Evolutionary conservation across 805 yeast species (phyloP).

Genomic region (Candida glaebosa): DNA sequence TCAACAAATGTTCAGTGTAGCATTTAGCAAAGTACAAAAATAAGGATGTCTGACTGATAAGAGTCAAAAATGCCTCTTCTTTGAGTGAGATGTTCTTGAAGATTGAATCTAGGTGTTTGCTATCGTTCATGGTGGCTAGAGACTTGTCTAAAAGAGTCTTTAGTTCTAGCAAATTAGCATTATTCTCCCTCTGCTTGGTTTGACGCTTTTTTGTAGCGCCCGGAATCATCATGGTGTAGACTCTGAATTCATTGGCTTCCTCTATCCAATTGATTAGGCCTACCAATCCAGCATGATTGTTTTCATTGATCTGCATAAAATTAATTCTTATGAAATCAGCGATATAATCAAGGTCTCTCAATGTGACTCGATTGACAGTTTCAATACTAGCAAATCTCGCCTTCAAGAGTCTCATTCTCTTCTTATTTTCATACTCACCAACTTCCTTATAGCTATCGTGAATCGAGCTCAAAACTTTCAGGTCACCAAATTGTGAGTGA

Average conservation of each 20-base stretch:
- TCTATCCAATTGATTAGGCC: constrained; percentile 21
- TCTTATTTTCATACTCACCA: constrained; percentile 23
- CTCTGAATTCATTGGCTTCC: constrained; percentile 27
- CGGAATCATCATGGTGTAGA: constrained; percentile 15
- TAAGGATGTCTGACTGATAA: constrained; percentile 23
- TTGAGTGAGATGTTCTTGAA: constrained; percentile 12
- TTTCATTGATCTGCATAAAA: constrained; percentile 15
- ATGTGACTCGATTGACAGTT: constrained; percentile 10
- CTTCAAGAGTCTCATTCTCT: constrained; percentile 16
- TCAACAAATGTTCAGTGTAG: constrained; percentile 12
- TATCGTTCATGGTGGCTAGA: constrained; percentile 9
- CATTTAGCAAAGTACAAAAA: constrained; percentile 17
- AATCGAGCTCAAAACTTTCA: constrained; percentile 12
- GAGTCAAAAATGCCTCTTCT: constrained; percentile 23
- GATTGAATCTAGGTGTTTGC: constrained; percentile 6
- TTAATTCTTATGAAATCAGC: constrained; percentile 17
- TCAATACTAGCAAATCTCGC: constrained; percentile 14
- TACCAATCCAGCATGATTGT: constrained; percentile 15
- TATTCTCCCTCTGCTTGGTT: constrained; percentile 14
- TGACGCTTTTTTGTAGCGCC: constrained; percentile 9
- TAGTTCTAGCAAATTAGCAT: constrained; percentile 11
- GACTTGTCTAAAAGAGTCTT: constrained; percentile 10
- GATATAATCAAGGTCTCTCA: constrained; percentile 23
- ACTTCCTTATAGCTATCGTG: constrained; percentile 27
- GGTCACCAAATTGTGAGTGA: background rate